Percentiles rank a stretch among this genome's conserved stretches.
These are phyloP conservation scores for Gryganskiella cystojenkinii DNA, from an alignment of 192 early-diverging fungal genomes.

Conservation along the genomic window DNA sequence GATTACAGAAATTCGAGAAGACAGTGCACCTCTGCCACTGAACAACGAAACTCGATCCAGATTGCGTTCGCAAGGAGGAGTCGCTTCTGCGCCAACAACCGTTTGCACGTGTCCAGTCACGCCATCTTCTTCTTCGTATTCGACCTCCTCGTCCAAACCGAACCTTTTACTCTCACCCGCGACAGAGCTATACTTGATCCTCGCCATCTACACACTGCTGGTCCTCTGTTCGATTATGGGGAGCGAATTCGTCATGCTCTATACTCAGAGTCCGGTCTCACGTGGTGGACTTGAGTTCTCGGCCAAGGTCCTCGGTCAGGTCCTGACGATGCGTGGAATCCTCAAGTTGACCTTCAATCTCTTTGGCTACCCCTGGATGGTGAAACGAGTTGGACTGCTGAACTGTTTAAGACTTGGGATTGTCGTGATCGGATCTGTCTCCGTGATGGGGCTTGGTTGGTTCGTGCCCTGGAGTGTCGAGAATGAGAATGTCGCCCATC, in stretches of 20 bases:
- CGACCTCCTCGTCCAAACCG: neutral
- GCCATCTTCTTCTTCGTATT: neutral
- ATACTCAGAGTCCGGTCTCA: slow-evolving; percentile 18
- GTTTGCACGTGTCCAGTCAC: neutral
- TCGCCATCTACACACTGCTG: slow-evolving; percentile 25
- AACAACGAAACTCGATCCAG: too few relatives aligned
- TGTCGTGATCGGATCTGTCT: slow-evolving; percentile 17
- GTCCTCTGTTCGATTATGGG: slow-evolving; percentile 29
- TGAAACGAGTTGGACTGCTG: slow-evolving; percentile 11
- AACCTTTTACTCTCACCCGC: neutral
- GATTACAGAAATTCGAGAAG: too few relatives aligned
- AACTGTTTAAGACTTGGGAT: slow-evolving; percentile 21
- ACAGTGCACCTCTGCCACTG: too few relatives aligned
- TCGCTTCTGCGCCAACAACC: too few relatives aligned
- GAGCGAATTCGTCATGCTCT: slow-evolving; percentile 37
- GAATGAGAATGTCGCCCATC: neutral
- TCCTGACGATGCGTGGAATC: slow-evolving; percentile 28
- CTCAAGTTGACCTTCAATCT: slow-evolving; percentile 25
- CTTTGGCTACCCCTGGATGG: slow-evolving; percentile 26
- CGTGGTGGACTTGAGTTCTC: slow-evolving; percentile 39
- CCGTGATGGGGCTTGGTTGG: slow-evolving; percentile 21
- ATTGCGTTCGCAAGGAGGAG: too few relatives aligned
- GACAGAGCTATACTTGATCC: slow-evolving; percentile 18
- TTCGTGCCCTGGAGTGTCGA: slow-evolving; percentile 23
- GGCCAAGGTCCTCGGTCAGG: slow-evolving; percentile 13